Evolutionary conservation across 495 filamentous ascomycete genomes (phyloP), one percentile per base, ranked within the genome.

Genomic region (Bathelium albidoporum): DNA sequence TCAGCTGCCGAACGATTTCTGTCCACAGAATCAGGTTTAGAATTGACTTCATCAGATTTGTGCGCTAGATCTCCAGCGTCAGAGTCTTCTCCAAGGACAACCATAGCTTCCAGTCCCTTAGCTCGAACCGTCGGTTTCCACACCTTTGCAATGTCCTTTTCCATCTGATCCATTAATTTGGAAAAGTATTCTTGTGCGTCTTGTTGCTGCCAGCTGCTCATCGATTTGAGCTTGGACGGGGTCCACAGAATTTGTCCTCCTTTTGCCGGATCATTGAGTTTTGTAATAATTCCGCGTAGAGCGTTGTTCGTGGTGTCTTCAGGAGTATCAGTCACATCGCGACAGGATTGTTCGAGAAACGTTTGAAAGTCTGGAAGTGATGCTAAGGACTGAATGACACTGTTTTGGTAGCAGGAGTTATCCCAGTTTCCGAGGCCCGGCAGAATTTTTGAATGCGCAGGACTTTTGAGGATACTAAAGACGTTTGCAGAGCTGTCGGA

Each of bases 161-260:
- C 91, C 49, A 99, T 76, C 65, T 92, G 85, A 59, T 93, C 89
- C 61, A 96, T 78, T 28, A 99, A 76, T 68, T 92, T 95, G 20
- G 91, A 90, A 62, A 89, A 96, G 71, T 96, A 99, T 73, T 99
- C 95, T 73, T 99, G 95, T 4, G 95, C 95, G 77, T 99, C 95
- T 71, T 99, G 95, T 70, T 99, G 95, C 72, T 96, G 87, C 86
- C 88, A 94, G 55, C 87, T 93, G 70, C 86, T 91, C 85, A 97
- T 90, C 14, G 82, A 88, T 71, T 94, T 94, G 16, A 97, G 71
- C 62, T 85, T 83, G 1, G 82, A 73, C 0, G 88, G 88, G 20
- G 89, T 89, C 89, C 89, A 94, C 11, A 95, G 76, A 43, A 82
- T 85, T 67, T 78, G 80, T 34, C 89, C 89, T 65, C 85, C 82